These are phyloP conservation scores for Grammothele lineata DNA, from an alignment of 768 basidiomycete species.

Conservation along the genomic window DNA sequence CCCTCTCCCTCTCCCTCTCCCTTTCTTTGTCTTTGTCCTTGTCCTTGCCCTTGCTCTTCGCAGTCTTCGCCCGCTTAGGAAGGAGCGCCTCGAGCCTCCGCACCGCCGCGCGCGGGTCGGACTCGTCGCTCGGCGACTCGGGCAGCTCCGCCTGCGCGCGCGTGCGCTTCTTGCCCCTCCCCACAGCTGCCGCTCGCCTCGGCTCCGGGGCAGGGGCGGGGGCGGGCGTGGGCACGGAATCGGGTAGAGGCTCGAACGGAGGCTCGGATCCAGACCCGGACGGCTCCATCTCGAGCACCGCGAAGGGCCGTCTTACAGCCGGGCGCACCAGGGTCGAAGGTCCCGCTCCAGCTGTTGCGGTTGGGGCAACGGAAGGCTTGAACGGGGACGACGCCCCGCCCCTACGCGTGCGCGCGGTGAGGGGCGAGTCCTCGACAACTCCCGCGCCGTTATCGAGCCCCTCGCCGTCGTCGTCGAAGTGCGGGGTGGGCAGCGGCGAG, in stretches of 20 bases:
- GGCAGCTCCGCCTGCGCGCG: constrained; percentile 9
- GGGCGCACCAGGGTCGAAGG: background rate
- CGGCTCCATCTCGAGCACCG: constrained; percentile 3
- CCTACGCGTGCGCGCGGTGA: too few relatives aligned
- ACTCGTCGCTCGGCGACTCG: constrained; percentile 6
- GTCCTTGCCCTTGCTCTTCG: background rate
- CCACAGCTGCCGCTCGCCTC: background rate
- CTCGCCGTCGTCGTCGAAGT: too few relatives aligned
- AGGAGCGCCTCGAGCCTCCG: constrained; percentile 19
- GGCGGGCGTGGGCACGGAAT: too few relatives aligned
- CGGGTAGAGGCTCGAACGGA: too few relatives aligned
- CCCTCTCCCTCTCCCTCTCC: constrained; percentile 3
- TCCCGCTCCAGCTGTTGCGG: background rate
- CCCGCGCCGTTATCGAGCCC: too few relatives aligned
- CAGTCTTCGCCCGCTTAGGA: constrained; percentile 14
- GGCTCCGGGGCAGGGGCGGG: too few relatives aligned
- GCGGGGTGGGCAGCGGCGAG: constrained; percentile 20
- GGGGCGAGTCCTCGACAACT: too few relatives aligned
- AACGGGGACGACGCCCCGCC: constrained; percentile 17
- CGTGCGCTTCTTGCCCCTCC: constrained; percentile 7
- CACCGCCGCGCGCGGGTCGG: constrained; percentile 14
- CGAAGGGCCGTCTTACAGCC: background rate
- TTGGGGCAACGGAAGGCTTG: constrained; percentile 10
- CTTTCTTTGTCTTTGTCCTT: constrained; percentile 1
- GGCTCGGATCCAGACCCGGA: too few relatives aligned